Evolutionary conservation across 2,329 filamentous ascomycete species (phyloP), one percentile per base, ranked within the genome.

Genomic region (Ophiostoma angusticollis): DNA sequence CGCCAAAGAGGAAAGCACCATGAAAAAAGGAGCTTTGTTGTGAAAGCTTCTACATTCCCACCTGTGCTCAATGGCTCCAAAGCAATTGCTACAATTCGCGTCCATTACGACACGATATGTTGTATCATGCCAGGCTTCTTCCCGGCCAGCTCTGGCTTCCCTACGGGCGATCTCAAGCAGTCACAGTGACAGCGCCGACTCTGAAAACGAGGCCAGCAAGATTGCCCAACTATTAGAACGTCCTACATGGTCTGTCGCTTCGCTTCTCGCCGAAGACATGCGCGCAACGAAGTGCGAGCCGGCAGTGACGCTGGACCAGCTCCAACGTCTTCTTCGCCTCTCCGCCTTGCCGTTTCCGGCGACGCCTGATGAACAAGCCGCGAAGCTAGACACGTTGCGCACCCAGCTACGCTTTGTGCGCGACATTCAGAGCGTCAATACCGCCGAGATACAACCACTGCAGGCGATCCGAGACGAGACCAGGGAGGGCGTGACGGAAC

Each of bases 381-480:
- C 67, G 19, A 84, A 94, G 74, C 69, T 93, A 4, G 55, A 70
- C 17, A 87, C 80, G 1, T 69, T 98, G 2, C 70, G 78, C 37
- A 76, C 81, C 23, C 91, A 98, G 55, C 72, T 98, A 0, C 80
- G 82, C 52, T 98, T 98, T 54, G 86, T 96, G n/a, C 78, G 74
- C 45, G 75, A 85, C 45, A 78, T 96, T 16, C 87, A 93, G 53
- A 64, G 69, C 31, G 79, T 94, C 35, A 72, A 93, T 56, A 87
- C 84, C 0, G 60, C 67, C 0, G 76, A 71, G 4, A 66, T 95
- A 0, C 68, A 76, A 40, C 87, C 91, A 0, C 61, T 98, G 31
- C 69, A 74, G 36, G 79, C 80, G 31, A 80, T 96, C 41, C 75
- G 84, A 38, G 89, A 96, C 55, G 87, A 91, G 62, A 83, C 82